Base-by-base conservation (phyloP, 2,329 filamentous ascomycete species). In the Diaporthe caulivora region DNA sequence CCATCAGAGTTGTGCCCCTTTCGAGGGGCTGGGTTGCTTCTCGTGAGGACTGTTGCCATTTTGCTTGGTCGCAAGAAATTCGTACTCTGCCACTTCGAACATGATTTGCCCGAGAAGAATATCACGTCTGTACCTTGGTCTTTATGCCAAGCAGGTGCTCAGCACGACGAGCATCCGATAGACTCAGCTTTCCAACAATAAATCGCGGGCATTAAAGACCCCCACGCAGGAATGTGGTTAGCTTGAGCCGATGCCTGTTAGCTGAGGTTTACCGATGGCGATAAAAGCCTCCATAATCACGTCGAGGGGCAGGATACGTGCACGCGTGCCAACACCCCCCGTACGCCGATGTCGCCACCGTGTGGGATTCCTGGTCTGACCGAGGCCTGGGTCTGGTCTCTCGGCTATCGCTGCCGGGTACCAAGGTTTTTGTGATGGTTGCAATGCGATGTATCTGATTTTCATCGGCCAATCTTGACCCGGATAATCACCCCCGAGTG, bases 31-130 rank as follows among this genome's bases (percentile, higher is more conserved):
- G 31, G 49, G n/a, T 54, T 42, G 15, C 31, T 64, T 55, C 62
- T 65, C 21, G 60, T 71, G 21, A 68, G 37, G 1, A 74, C 72
- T 53, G 72, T 74, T 15, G 72, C 64, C 72, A 74, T 72, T 2
- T 15, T 74, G 1, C 18, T 29, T n/a, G 9, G n/a, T 34, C 4
- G 10, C 34, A 15, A 24, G 17, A 6, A 11, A 42, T 18, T 37
- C 11, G 13, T 2, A 3, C 11, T 24, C 29, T 31, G n/a, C 2
- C 31, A 11, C 7, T 6, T 1, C 26, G 18, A 6, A 31, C 2
- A 11, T n/a, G 0, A 6, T 21, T 57, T 9, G 8, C 24, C 37
- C 21, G 51, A 15, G 13, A 24, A 13, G 26, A 47, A 18, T n/a
- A 37, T 24, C 11, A 24, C 17, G 26, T 29, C 29, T n/a, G 10